These are phyloP conservation scores for Salix dunnii DNA, from an alignment of 345 rosid species.

Conservation along the genomic window DNA sequence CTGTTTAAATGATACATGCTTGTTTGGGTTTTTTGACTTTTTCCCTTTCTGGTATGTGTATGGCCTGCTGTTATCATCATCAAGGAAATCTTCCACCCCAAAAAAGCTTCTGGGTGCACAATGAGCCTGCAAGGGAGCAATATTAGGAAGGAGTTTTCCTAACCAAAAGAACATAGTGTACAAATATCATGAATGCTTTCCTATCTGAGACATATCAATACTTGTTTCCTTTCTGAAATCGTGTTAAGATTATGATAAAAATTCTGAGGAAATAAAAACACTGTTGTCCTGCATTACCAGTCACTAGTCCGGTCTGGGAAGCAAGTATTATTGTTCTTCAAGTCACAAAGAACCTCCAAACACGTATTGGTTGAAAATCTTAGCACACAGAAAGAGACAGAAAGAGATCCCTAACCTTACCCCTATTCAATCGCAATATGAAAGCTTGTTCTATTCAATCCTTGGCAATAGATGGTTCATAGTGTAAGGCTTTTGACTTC, in stretches of 20 bases:
- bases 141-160: background rate
- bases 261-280: background rate
- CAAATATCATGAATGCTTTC: background rate
- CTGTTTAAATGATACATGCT: constrained; percentile 80
- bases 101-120: constrained; percentile 84
- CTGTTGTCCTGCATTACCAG: too few species aligned
- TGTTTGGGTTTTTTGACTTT: constrained; percentile 71
- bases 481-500: too few species aligned
- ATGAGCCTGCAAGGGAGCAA: constrained; percentile 33
- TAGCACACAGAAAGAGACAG: too few species aligned
- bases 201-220: background rate
- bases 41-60: constrained; percentile 84
- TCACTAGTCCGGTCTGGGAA: too few species aligned
- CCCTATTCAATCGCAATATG: too few species aligned
- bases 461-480: too few species aligned
- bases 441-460: too few species aligned
- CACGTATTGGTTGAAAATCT: too few species aligned
- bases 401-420: too few species aligned
- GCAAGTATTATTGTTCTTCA: too few species aligned
- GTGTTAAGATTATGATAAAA: background rate
- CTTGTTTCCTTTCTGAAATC: background rate
- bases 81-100: constrained; percentile 92
- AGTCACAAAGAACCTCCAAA: too few species aligned
- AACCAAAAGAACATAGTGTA: background rate
- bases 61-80: constrained; percentile 82